These are phyloP conservation scores for Phytophthora sojae DNA, from an alignment of 352 stramenopile genomes.

Conservation along the genomic window DNA sequence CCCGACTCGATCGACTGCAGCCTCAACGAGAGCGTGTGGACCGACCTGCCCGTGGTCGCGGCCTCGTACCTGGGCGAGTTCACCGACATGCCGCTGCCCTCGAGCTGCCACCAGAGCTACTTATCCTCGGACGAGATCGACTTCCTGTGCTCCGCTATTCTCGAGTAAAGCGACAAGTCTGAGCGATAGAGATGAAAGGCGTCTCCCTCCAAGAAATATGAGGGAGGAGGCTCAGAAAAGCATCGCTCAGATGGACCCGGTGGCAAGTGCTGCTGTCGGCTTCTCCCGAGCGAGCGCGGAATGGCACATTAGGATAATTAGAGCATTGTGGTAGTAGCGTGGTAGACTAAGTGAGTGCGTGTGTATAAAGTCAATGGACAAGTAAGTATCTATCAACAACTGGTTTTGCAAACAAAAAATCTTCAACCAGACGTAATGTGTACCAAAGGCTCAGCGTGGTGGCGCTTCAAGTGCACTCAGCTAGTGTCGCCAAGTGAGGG, in stretches of 20 bases:
- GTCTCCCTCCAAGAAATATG: not conserved
- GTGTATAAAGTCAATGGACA: slow-evolving; percentile 27
- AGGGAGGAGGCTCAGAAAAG: too few species aligned
- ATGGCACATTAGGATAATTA: slow-evolving; percentile 24
- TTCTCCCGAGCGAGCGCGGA: slow-evolving; percentile 17
- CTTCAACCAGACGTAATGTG: too few species aligned
- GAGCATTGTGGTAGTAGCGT: slow-evolving; percentile 34
- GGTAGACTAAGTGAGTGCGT: slow-evolving; percentile 28
- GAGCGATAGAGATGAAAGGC: not conserved
- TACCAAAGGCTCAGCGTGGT: not conserved
- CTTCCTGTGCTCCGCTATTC: slow-evolving; percentile 85
- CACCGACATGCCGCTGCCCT: slow-evolving; percentile 28
- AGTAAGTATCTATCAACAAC: slow-evolving; percentile 31
- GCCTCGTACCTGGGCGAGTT: slow-evolving; percentile 35
- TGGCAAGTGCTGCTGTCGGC: slow-evolving; percentile 67
- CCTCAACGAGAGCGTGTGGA: slow-evolving; percentile 67
- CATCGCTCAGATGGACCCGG: slow-evolving; percentile 20
- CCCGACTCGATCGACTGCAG: slow-evolving; percentile 63
- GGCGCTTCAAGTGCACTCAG: not conserved
- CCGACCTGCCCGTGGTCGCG: slow-evolving; percentile 46
- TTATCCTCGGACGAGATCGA: slow-evolving; percentile 88
- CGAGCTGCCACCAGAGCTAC: slow-evolving; percentile 47
- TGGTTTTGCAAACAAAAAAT: not conserved
- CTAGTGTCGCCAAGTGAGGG: not conserved
- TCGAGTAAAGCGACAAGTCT: slow-evolving; percentile 52